Percentiles rank a stretch among this genome's conserved stretches.
phyloP scores from a whole-genome alignment of 176 grass and related monocot species.

The Poa annua region DNA sequence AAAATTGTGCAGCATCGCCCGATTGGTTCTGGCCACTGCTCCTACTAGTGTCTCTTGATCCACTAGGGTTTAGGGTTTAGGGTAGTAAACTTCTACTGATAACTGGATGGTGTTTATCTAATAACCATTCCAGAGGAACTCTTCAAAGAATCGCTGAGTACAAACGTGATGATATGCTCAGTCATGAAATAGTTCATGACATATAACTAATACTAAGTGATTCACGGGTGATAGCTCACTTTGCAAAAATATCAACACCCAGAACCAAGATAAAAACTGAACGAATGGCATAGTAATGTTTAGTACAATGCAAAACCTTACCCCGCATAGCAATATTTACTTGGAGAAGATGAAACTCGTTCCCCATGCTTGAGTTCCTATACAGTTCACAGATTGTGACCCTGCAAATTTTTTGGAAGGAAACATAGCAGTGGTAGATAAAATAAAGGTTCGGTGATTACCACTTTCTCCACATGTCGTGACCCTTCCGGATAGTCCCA shows the following conservation, averaged over 20 bases:
- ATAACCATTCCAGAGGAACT: conserved; percentile 13
- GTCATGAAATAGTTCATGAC: conserved; percentile 1
- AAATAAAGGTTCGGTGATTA: conserved; percentile 38
- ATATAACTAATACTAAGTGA: conserved; percentile 18
- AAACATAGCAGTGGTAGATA: conserved; percentile 29
- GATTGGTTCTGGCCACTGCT: neutral
- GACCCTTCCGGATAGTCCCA: conserved; percentile 86
- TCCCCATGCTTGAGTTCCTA: conserved; percentile 86
- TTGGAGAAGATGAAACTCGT: conserved; percentile 80
- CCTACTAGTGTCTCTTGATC: neutral
- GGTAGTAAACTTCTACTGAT: conserved; percentile 2
- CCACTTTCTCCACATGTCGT: conserved; percentile 95
- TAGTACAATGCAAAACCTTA: conserved; percentile 40
- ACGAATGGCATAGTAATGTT: conserved; percentile 1
- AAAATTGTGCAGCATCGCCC: neutral
- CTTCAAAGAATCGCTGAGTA: neutral
- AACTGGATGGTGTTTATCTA: conserved; percentile 21
- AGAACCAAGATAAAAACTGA: conserved; percentile 21
- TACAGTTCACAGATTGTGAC: conserved; percentile 30
- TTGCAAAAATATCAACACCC: neutral
- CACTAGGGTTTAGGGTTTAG: too few species aligned
- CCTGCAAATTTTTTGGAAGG: conserved; percentile 22
- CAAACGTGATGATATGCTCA: neutral
- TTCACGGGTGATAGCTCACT: neutral
- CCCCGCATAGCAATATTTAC: conserved; percentile 92